Base-by-base conservation (phyloP, 495 filamentous ascomycete genomes). In the Pseudevernia furfuracea region DNA sequence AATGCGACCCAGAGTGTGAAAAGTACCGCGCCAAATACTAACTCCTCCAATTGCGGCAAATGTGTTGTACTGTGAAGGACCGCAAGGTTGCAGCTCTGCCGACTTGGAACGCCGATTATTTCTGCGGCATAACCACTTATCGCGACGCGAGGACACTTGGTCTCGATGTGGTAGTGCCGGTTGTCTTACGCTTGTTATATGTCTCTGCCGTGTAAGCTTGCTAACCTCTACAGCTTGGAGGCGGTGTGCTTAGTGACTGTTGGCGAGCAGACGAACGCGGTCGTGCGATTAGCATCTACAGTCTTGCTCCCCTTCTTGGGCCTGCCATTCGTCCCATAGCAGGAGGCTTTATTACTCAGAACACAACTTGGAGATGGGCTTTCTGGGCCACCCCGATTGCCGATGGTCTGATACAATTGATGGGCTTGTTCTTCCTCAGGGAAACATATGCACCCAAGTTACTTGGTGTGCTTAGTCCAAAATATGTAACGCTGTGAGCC, bases 381-480 rank as follows among this genome's bases (percentile, higher is more conserved):
- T 90, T 91, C 75, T 83, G 81, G 71, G 74, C 80, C 11, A 84
- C 83, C 12, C 81, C 85, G 1, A 87, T 90, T 61, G 81, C 79
- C 9, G 84, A 85, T 68, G 84, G 71, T 3, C 28, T 84, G 14
- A 81, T 91, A 63, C 88, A 89, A 70, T 7, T 81, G 30, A 75
- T 78, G 3, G 89, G 87, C 5, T 62, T 91, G 6, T 83, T 90
- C 70, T 84, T 84, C 69, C 79, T 92, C 0, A 83, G 80, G 61
- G 88, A 91, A 73, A 89, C 88, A 10, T 91, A 91, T 73, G 78
- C 78, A 1, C 87, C 88, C 0, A 79, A 79, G 44, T 76, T 91
- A 11, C 81, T 91, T 1, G n/a, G n/a, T n/a, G n/a, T n/a, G n/a
- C n/a, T n/a, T n/a, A n/a, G n/a, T n/a, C n/a, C n/a, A n/a, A n/a